phyloP scores from a whole-genome alignment of 768 basidiomycete species.

The Mycena haematopus region DNA sequence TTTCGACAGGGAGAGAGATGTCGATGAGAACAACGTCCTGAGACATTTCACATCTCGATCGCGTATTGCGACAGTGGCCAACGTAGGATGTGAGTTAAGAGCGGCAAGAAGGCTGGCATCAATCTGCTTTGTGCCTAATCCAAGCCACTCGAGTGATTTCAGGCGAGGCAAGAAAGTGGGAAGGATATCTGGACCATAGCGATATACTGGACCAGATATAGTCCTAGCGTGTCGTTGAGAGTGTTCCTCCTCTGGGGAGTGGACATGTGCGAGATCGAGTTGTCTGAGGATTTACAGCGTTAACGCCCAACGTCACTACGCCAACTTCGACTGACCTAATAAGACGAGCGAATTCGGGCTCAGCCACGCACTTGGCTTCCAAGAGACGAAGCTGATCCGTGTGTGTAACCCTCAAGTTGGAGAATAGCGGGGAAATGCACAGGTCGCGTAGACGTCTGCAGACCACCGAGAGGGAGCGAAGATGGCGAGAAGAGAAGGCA shows the following conservation, averaged over 20 bases:
- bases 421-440: slow-evolving; percentile 14
- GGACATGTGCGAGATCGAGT: slow-evolving; percentile 7
- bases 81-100: slow-evolving; percentile 1
- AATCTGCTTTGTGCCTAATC: background rate
- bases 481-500: slow-evolving; percentile 2
- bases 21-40: background rate
- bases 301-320: no score
- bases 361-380: background rate
- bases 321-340: slow-evolving; percentile 8
- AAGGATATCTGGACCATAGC: slow-evolving; percentile 8
- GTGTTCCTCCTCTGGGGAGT: background rate
- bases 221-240: background rate
- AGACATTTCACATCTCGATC: background rate
- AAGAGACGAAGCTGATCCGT: background rate
- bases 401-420: background rate
- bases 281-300: background rate
- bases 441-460: slow-evolving; percentile 2
- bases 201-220: background rate
- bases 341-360: background rate
- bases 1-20: slow-evolving; percentile 7
- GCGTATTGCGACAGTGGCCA: slow-evolving; percentile 4
- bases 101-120: background rate
- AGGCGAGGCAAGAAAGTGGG: slow-evolving; percentile 1
- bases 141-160: slow-evolving; percentile 15
- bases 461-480: slow-evolving; percentile 10